These are phyloP conservation scores for Mycena epipterygia DNA, from an alignment of 768 basidiomycete genomes.

Conservation along the genomic window DNA sequence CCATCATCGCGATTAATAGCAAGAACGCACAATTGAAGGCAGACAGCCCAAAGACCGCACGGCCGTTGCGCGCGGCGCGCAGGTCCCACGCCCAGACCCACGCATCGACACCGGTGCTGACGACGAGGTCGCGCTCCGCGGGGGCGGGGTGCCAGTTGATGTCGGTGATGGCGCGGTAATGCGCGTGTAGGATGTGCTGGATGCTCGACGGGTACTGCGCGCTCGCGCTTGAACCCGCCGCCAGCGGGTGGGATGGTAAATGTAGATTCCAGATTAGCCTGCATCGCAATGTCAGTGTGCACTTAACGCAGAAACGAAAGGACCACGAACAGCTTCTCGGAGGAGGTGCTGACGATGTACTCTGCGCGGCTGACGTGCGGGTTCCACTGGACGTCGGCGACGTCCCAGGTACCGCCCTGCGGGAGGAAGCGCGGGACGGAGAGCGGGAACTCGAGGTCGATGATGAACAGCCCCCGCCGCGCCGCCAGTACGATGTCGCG, in stretches of 20 bases:
- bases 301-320: not conserved
- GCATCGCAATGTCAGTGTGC: not conserved
- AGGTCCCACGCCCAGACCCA: slow-evolving; percentile 98
- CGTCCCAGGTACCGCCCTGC: slow-evolving; percentile 97
- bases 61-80: slow-evolving; percentile 64
- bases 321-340: slow-evolving; percentile 83
- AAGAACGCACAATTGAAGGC: slow-evolving; percentile 65
- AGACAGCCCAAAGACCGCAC: slow-evolving; percentile 81
- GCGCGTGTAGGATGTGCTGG: slow-evolving; percentile 86
- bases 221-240: not conserved
- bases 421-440: slow-evolving; percentile 94
- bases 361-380: slow-evolving; percentile 82
- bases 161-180: slow-evolving; percentile 96
- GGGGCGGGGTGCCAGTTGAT: slow-evolving; percentile 96
- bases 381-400: slow-evolving; percentile 94
- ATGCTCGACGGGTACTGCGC: slow-evolving; percentile 75
- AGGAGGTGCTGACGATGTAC: slow-evolving; percentile 90
- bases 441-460: slow-evolving; percentile 90
- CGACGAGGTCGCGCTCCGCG: slow-evolving; percentile 84
- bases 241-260: slow-evolving; percentile 45
- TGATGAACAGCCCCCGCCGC: slow-evolving; percentile 94
- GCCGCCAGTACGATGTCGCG: slow-evolving; percentile 93
- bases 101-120: slow-evolving; percentile 91
- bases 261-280: slow-evolving; percentile 97
- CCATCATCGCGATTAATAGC: not conserved